Evolutionary conservation across 2,329 filamentous ascomycete genomes (phyloP), one percentile per base, ranked within the genome.

Genomic region (Pyrenophora tritici-repentis): DNA sequence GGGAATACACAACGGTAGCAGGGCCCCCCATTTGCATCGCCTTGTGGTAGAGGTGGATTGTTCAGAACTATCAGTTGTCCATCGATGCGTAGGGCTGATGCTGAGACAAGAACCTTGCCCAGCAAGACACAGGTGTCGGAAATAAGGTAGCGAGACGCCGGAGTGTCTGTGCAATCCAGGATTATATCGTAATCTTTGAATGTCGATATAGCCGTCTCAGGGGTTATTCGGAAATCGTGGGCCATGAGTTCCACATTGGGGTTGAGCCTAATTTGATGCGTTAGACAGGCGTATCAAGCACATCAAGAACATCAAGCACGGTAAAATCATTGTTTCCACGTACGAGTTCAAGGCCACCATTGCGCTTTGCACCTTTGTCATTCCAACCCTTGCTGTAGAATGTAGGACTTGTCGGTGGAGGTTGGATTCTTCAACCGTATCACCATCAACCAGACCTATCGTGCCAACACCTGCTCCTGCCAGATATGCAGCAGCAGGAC

Each of bases 1-100:
- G 91, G 92, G 63, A 96, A 99, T 10, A 97, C 83, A 68, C 94
- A 99, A 35, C 94, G 83, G 74, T 99, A 99, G 73, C 94, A 99
- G 0, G 93, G 92, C 0, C 91, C 89, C 29, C 88, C 87, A 0
- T 75, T 66, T 2, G 69, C 47, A 42, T 84, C 74, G 1, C 86
- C 86, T 8, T 81, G 78, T 2, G 83, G 77, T 6, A 79, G 76
- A 1, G 90, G 84, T 1, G 92, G 92, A 52, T 87, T 86, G 73
- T 97, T 97, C 43, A 97, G 81, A 0, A 96, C 83, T 62, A 95
- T 89, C 3, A 97, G 81, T 74, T 97, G 93, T 2, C 94, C 94
- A 50, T 96, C 92, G 0, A 88, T 91, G 14, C 90, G 86, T 18
- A 97, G 82, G 0, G 94, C 93, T 0, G 92, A 95, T 1, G 93